Conservation (phyloP, 257 asterid species). For the Oldenlandia corymbosa region DNA sequence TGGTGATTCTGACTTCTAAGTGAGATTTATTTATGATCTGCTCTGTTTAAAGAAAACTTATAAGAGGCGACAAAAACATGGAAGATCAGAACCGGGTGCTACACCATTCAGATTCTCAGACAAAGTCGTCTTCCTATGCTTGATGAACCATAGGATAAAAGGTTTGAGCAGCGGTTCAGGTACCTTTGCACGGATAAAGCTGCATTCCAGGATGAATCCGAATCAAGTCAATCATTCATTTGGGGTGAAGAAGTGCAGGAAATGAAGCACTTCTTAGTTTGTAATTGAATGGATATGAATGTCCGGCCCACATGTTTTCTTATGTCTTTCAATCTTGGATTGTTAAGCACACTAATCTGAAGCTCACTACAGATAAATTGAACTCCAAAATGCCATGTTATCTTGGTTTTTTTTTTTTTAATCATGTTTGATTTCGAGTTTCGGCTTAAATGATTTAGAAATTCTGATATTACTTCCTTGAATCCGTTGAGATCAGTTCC, state of each 20-base stretch:
- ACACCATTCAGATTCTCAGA: background rate
- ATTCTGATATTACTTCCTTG: no score
- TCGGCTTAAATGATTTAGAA: no score
- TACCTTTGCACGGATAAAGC: background rate
- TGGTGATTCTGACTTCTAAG: background rate
- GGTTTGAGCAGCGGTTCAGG: background rate
- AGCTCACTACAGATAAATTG: no score
- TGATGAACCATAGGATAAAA: background rate
- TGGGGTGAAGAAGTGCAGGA: background rate
- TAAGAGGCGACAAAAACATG: background rate
- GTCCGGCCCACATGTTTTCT: no score
- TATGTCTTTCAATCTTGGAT: no score
- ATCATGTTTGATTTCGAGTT: no score
- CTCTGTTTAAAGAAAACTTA: background rate
- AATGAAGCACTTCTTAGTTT: no score
- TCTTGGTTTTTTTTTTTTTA: no score
- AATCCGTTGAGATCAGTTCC: no score
- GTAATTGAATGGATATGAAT: no score
- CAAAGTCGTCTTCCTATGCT: background rate
- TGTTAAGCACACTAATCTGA: no score
- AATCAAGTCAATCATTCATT: background rate
- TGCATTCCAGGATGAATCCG: background rate
- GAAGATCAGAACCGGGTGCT: background rate
- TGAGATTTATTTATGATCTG: background rate
- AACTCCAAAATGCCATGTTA: no score